phyloP scores from a whole-genome alignment of 345 rosid genomes.

The Eucalyptus fibrosa region DNA sequence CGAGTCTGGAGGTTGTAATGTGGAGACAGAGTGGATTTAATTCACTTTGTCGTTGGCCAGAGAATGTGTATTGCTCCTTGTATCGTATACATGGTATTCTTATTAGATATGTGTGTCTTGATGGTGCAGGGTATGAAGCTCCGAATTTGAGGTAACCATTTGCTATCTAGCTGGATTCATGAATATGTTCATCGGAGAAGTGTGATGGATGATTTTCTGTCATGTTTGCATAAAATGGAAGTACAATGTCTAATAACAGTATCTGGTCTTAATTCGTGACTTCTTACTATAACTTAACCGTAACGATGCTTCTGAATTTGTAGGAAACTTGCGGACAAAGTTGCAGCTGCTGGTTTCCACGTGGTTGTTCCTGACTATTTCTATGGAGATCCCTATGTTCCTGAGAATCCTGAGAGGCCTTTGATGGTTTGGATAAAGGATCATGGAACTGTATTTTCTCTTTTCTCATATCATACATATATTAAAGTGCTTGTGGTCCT shows the following conservation, averaged over 20 bases:
- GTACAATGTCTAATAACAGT: neutral
- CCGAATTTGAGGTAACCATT: constrained; percentile 54
- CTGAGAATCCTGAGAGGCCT: constrained; percentile 24
- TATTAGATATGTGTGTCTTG: neutral
- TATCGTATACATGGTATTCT: neutral
- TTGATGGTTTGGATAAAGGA: constrained; percentile 44
- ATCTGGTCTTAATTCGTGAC: neutral
- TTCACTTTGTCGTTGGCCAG: neutral
- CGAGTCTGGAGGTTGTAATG: neutral
- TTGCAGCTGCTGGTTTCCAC: constrained; percentile 1
- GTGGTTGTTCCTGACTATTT: constrained; percentile 65
- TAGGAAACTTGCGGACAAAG: neutral
- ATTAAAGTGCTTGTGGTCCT: neutral
- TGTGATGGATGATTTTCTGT: neutral
- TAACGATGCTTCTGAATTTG: neutral
- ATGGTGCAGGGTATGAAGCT: constrained; percentile 62
- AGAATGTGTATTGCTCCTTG: neutral
- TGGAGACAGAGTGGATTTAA: neutral
- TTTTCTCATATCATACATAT: neutral
- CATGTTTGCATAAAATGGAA: neutral
- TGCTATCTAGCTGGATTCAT: neutral
- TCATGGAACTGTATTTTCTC: constrained; percentile 46
- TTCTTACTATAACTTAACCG: neutral
- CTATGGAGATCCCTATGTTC: constrained; percentile 43
- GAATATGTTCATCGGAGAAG: neutral